Percentiles rank a stretch among this genome's conserved stretches.
Evolutionary conservation across 768 basidiomycete genomes (phyloP).

Genomic region (Suillus brevipes): DNA sequence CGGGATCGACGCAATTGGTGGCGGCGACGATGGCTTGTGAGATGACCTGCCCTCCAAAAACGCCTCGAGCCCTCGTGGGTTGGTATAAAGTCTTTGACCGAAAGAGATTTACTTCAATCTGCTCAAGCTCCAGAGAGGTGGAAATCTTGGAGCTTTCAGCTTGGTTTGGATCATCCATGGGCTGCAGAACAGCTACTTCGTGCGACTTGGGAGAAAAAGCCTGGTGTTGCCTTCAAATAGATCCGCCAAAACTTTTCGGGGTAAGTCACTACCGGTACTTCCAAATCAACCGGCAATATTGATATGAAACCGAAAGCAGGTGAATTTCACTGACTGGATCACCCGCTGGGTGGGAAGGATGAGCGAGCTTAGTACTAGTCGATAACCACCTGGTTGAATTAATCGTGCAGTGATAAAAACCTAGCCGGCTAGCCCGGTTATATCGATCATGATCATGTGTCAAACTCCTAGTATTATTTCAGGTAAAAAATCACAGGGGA

Average conservation of each 20-base stretch:
- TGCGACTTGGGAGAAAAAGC: background rate
- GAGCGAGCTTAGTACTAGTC: background rate
- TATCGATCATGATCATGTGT: background rate
- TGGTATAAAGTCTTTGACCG: conserved; percentile 73
- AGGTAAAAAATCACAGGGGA: background rate
- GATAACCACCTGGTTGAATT: background rate
- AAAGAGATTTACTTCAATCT: conserved; percentile 73
- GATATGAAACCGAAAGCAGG: background rate
- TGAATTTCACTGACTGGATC: background rate
- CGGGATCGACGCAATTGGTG: conserved; percentile 67
- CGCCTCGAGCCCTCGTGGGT: conserved; percentile 65
- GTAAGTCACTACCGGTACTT: background rate
- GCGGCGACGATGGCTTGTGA: conserved; percentile 84
- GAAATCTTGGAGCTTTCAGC: conserved; percentile 70
- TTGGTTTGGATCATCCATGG: conserved; percentile 45
- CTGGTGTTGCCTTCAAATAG: background rate
- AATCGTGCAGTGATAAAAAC: background rate
- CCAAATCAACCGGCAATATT: too few relatives aligned
- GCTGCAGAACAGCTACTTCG: background rate
- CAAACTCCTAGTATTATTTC: too few relatives aligned
- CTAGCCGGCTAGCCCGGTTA: background rate
- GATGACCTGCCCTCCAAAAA: conserved; percentile 89
- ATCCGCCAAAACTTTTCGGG: background rate
- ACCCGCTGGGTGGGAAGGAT: background rate
- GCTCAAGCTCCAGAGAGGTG: conserved; percentile 74